These are phyloP conservation scores for Solanum etuberosum DNA, from an alignment of 257 asterid species.

Conservation along the genomic window DNA sequence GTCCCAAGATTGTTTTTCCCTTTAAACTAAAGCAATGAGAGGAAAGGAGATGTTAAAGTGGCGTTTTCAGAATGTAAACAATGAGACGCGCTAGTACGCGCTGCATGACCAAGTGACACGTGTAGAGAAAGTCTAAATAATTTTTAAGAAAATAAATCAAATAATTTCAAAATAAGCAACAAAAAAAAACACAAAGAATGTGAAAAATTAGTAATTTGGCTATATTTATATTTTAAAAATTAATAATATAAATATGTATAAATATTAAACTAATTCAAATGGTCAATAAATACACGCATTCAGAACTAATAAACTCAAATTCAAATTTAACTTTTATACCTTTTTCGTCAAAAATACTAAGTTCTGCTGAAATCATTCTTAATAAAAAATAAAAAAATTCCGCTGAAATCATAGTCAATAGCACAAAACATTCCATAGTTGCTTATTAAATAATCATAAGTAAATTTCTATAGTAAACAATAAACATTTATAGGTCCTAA, in stretches of 20 bases:
- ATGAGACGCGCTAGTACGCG: neutral
- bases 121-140: neutral
- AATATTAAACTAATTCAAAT: neutral
- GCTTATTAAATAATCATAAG: neutral
- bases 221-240: neutral
- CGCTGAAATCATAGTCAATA: neutral
- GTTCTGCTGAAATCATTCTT: neutral
- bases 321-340: neutral
- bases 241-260: neutral
- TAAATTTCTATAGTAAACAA: neutral
- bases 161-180: neutral
- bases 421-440: neutral
- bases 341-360: neutral
- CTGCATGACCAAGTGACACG: neutral
- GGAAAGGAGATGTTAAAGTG: slow-evolving; percentile 25
- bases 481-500: neutral
- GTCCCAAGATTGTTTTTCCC: neutral
- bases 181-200: neutral
- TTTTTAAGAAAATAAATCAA: neutral
- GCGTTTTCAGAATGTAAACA: slow-evolving; percentile 34
- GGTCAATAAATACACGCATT: neutral
- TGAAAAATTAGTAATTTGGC: neutral
- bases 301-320: neutral
- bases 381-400: neutral
- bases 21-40: neutral